Evolutionary conservation across 257 asterid species (phyloP), one percentile per base, ranked within the genome.

Genomic region (Hygrophila difformis): DNA sequence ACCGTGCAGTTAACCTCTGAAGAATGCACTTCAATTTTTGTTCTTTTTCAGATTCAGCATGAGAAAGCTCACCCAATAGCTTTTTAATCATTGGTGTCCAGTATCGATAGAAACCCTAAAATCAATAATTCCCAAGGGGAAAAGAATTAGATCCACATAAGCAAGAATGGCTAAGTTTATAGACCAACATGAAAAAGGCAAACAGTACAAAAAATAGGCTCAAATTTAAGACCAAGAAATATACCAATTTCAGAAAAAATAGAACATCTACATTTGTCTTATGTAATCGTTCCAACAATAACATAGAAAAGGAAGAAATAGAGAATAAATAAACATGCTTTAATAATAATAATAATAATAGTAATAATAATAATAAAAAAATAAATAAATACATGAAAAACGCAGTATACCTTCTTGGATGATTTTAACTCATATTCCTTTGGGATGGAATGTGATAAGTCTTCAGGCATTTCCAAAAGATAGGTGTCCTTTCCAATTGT

Each of bases 391-490:
- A 8, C 31, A 26, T 26, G 31, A 3, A 26, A 26, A 26, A 26
- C 8, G 31, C 4, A 26, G 8, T 26, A 28, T 53, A 85, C 98
- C 98, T 89, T 85, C 75, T 80, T 85, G 45, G 98, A 89, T 48
- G 98, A 82, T 45, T 64, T 77, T 50, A 82, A 62, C 67, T 89
- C 98, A 12, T 79, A 89, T 56, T 89, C 96, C 67, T 71, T 68
- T 2, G 98, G 83, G 64, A 72, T 68, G 52, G 61, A 57, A 50
- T 62, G 61, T 55, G 88, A 74, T 72, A 85, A 73, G 59, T 79
- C 64, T 67, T 85, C 96, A 0, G 94, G 98, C 65, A 89, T 82
- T 76, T 89, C 94, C 79, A 89, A 74, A 63, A 85, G 98, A 65
- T 85, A 85, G 5, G 73, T 18, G 49, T 89, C 98, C 75, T 85